These are phyloP conservation scores for Suillus subalutaceus DNA, from an alignment of 768 basidiomycete genomes.

Conservation along the genomic window DNA sequence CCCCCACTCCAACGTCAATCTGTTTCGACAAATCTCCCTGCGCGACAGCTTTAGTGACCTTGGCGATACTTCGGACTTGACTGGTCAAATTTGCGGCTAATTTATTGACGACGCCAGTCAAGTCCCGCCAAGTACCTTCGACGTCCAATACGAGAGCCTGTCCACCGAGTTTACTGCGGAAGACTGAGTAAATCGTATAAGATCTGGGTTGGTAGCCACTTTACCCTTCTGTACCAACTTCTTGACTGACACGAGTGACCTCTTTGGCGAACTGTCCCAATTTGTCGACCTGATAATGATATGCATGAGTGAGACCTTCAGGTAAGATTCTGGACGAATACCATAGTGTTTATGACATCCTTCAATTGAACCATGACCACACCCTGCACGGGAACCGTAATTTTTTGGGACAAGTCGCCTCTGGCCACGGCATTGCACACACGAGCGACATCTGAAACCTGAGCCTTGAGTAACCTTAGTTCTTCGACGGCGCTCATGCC, in stretches of 20 bases:
- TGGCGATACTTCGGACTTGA: slow-evolving; percentile 59
- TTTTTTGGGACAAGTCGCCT: slow-evolving; percentile 78
- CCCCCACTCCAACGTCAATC: slow-evolving; percentile 57
- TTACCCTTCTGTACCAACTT: slow-evolving; percentile 82
- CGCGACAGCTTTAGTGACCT: slow-evolving; percentile 77
- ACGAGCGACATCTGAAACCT: slow-evolving; percentile 80
- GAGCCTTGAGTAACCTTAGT: slow-evolving; percentile 76
- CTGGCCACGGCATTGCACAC: slow-evolving; percentile 81
- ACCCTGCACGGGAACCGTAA: slow-evolving; percentile 77
- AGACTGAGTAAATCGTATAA: slow-evolving; percentile 25
- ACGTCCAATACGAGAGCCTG: slow-evolving; percentile 87
- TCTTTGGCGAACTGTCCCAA: slow-evolving; percentile 90
- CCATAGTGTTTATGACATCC: slow-evolving; percentile 76
- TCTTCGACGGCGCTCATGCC: slow-evolving; percentile 77
- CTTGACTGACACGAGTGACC: slow-evolving; percentile 82
- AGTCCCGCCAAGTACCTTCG: slow-evolving; percentile 87
- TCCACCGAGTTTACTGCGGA: slow-evolving; percentile 71
- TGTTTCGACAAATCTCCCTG: slow-evolving; percentile 87
- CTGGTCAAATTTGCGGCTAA: slow-evolving; percentile 75
- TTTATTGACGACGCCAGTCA: slow-evolving; percentile 86
- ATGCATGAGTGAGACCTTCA: slow-evolving; percentile 4
- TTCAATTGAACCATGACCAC: slow-evolving; percentile 82
- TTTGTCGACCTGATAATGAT: slow-evolving; percentile 53
- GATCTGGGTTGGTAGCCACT: slow-evolving; percentile 35
- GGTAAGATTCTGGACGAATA: slow-evolving; percentile 21